phyloP scores from a whole-genome alignment of 2,329 filamentous ascomycete genomes.

The Epichloe brachyelytri region DNA sequence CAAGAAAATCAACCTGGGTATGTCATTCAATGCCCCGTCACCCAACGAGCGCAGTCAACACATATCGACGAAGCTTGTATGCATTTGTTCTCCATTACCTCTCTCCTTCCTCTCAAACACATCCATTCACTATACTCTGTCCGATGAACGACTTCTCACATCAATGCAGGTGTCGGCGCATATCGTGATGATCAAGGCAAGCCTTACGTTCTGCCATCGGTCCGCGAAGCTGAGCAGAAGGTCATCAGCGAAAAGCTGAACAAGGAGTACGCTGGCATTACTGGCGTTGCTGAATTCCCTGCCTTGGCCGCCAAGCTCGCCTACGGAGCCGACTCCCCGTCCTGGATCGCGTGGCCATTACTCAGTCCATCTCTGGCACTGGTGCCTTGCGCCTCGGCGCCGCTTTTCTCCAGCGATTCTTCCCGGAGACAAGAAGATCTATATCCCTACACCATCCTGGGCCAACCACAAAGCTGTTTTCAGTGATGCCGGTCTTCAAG shows the following conservation, averaged over 20 bases:
- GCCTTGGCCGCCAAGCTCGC: conserved; percentile 82
- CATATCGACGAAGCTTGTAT: neutral
- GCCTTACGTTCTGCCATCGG: conserved; percentile 92
- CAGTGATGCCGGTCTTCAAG: conserved; percentile 78
- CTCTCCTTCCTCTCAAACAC: neutral
- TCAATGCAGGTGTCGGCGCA: conserved; percentile 68
- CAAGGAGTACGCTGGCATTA: conserved; percentile 98
- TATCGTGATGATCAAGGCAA: conserved; percentile 98
- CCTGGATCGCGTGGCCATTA: conserved; percentile 74
- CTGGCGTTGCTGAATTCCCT: conserved; percentile 88
- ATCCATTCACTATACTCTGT: conserved; percentile 3
- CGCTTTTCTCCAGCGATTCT: conserved; percentile 86
- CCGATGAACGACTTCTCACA: conserved; percentile 8
- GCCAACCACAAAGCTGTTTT: conserved; percentile 97
- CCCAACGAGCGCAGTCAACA: neutral
- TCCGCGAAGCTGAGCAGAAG: conserved; percentile 78
- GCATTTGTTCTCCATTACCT: neutral
- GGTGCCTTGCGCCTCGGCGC: conserved; percentile 90
- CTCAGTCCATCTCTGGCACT: conserved; percentile 96
- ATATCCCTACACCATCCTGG: conserved; percentile 93
- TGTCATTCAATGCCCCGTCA: conserved; percentile 14
- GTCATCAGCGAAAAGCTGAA: conserved; percentile 66
- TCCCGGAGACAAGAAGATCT: conserved; percentile 85
- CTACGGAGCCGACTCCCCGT: conserved; percentile 72
- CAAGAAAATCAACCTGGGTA: conserved; percentile 96